Conservation (phyloP, 1,139 yeast genomes). For the Yamadazyma friedrichii region DNA sequence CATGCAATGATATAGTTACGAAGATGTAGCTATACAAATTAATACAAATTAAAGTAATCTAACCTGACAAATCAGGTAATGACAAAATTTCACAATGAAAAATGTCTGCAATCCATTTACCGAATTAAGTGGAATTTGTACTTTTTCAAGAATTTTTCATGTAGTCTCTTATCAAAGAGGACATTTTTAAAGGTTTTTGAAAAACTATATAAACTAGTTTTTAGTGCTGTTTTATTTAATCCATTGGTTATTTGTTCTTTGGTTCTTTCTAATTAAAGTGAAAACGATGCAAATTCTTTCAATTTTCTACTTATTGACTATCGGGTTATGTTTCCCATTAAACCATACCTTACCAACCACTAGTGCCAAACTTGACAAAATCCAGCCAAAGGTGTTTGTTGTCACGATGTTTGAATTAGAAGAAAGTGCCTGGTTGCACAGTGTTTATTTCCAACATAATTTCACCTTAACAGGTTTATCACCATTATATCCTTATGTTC, state of each 20-base stretch:
- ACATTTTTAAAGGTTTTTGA: too few relatives aligned
- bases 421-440: constrained; percentile 52
- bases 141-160: too few relatives aligned
- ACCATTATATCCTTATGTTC: constrained; percentile 56
- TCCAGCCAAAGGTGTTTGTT: constrained; percentile 52
- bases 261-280: too few relatives aligned
- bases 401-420: constrained; percentile 59
- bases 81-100: too few relatives aligned
- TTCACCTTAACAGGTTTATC: constrained; percentile 63
- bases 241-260: too few relatives aligned
- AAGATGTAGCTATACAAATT: too few relatives aligned
- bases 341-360: constrained; percentile 1
- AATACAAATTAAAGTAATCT: too few relatives aligned
- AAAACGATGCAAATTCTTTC: neutral
- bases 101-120: neutral
- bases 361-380: constrained; percentile 4
- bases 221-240: too few relatives aligned
- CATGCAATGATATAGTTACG: too few relatives aligned
- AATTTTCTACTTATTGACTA: neutral
- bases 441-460: constrained; percentile 48
- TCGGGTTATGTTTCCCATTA: constrained; percentile 1
- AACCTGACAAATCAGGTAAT: too few relatives aligned
- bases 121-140: neutral
- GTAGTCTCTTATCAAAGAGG: too few relatives aligned
- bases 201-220: too few relatives aligned